A percentile compares a stretch with the other conserved stretches of the same genome.
Conservation (phyloP, 2,329 filamentous ascomycete genomes). For the Teratosphaeriaceae sp. region DNA sequence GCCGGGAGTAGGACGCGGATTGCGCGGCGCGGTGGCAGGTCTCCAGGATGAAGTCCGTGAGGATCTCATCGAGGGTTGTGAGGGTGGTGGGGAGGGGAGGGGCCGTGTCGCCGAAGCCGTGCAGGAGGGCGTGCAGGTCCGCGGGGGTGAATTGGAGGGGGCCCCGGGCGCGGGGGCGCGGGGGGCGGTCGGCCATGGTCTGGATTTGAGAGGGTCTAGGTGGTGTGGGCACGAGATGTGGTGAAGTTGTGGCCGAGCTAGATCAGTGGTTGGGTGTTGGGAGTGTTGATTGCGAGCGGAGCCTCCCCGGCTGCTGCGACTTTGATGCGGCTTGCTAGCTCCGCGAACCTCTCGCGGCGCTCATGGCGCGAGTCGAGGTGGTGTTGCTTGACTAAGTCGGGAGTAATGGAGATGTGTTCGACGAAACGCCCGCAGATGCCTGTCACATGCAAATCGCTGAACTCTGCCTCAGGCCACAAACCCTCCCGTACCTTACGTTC, state of each 20-base stretch:
- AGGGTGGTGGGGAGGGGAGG: constrained; percentile 72
- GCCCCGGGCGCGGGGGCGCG: constrained; percentile 41
- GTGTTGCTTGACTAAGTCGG: no score
- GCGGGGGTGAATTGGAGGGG: constrained; percentile 38
- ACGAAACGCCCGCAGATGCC: neutral
- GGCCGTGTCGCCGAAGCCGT: constrained; percentile 69
- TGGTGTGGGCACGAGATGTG: no score
- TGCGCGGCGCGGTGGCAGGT: constrained; percentile 85
- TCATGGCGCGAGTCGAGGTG: no score
- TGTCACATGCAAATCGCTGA: neutral
- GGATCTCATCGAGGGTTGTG: constrained; percentile 84
- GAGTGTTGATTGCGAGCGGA: no score
- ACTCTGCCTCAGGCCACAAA: neutral
- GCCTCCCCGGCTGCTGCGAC: no score
- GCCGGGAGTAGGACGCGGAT: constrained; percentile 75
- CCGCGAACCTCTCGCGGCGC: no score
- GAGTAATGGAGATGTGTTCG: no score
- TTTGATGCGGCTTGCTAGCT: no score
- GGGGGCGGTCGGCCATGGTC: constrained; percentile 44
- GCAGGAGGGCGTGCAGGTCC: constrained; percentile 56
- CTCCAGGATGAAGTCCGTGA: constrained; percentile 94
- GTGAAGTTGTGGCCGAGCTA: constrained; percentile 1
- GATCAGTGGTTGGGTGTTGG: neutral
- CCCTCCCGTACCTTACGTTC: neutral
- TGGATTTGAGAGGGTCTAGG: neutral